Evolutionary conservation across 495 filamentous ascomycete genomes (phyloP).

Genomic region (Parathielavia hyrcaniae): DNA sequence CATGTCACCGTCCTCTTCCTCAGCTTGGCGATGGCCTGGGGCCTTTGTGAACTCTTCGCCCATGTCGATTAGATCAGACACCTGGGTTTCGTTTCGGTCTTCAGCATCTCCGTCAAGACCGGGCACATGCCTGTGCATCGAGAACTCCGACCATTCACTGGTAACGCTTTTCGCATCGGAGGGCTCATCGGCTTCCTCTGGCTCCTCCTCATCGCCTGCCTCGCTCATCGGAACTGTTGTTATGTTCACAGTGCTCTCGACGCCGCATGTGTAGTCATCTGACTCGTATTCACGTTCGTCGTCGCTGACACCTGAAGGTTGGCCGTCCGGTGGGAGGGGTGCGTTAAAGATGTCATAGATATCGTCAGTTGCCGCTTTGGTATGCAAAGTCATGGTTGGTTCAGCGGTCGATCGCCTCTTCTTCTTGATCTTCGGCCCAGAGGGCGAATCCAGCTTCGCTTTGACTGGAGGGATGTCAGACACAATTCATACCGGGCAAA

Average conservation of each 20-base stretch:
- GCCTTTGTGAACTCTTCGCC: constrained; percentile 21
- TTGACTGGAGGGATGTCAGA: constrained; percentile 56
- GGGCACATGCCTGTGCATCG: constrained; percentile 63
- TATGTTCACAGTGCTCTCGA: constrained; percentile 65
- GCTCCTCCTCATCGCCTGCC: constrained; percentile 34
- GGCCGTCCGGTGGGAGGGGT: constrained; percentile 54
- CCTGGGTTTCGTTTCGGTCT: constrained; percentile 23
- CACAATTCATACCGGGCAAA: neutral
- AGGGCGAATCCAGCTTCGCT: constrained; percentile 84
- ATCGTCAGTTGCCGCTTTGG: constrained; percentile 89
- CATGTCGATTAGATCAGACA: constrained; percentile 33
- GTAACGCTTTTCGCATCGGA: constrained; percentile 52
- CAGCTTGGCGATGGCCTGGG: constrained; percentile 5
- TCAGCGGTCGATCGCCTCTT: constrained; percentile 54
- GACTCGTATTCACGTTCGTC: constrained; percentile 61
- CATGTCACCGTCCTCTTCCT: constrained; percentile 34
- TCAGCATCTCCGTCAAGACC: constrained; percentile 30
- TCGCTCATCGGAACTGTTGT: constrained; percentile 44
- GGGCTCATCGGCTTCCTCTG: constrained; percentile 53
- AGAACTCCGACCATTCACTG: constrained; percentile 83
- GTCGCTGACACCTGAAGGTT: constrained; percentile 48
- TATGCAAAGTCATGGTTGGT: constrained; percentile 96
- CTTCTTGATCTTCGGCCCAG: constrained; percentile 68
- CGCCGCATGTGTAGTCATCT: constrained; percentile 77
- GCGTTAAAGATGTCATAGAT: constrained; percentile 97